Conservation (phyloP, 1,284 basidiomycete species). For the Naganishia liquefaciens region DNA sequence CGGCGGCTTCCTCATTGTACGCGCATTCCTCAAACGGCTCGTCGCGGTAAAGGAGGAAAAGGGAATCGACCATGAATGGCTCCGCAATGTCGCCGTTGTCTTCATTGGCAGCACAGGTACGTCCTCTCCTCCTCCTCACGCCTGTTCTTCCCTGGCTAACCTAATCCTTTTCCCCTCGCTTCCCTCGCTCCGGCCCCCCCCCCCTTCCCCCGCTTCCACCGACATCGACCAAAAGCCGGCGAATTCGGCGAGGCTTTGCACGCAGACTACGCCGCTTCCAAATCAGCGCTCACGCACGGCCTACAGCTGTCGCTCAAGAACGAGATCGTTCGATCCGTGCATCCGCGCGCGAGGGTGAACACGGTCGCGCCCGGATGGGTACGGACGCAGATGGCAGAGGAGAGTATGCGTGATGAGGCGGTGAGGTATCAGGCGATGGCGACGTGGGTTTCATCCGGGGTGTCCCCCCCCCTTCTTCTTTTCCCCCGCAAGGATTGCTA, state of each 20-base stretch:
- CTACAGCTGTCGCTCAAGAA: constrained; percentile 70
- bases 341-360: constrained; percentile 69
- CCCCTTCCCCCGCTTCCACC: constrained; percentile 38
- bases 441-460: constrained; percentile 63
- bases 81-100: constrained; percentile 61
- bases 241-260: constrained; percentile 71
- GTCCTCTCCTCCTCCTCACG: neutral
- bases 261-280: constrained; percentile 48
- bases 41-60: constrained; percentile 53
- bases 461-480: neutral
- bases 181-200: too few species aligned
- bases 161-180: too few species aligned
- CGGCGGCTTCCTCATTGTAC: constrained; percentile 64
- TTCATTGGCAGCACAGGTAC: constrained; percentile 47
- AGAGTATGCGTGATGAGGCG: constrained; percentile 54
- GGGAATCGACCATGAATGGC: constrained; percentile 62
- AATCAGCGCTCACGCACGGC: constrained; percentile 70
- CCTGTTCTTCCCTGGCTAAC: neutral
- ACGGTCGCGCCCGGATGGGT: constrained; percentile 72
- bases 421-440: constrained; percentile 61
- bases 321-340: constrained; percentile 65
- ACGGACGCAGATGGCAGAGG: constrained; percentile 63
- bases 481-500: neutral
- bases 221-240: too few species aligned
- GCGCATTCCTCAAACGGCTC: constrained; percentile 63